A percentile compares a stretch with the other conserved stretches of the same genome.
Evolutionary conservation across 495 filamentous ascomycete genomes (phyloP).

Genomic region (Talaromyces borbonicus): DNA sequence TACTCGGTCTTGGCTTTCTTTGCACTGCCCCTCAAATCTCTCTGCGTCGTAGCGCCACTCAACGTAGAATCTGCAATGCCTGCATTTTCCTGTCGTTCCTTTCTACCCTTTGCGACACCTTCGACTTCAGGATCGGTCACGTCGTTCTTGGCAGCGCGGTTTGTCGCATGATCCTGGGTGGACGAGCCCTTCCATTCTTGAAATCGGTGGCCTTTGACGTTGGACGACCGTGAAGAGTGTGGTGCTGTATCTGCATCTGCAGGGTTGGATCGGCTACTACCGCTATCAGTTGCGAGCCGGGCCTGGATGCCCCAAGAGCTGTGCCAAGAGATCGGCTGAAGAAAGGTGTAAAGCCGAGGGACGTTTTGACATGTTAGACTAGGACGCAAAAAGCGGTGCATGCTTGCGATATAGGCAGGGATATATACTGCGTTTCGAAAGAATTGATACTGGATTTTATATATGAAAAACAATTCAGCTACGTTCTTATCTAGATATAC

Average conservation of each 20-base stretch:
- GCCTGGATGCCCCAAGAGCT: conserved; percentile 8
- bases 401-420: too few relatives aligned
- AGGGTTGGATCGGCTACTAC: neutral
- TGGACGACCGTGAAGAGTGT: neutral
- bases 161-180: conserved; percentile 23
- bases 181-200: conserved; percentile 30
- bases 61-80: conserved; percentile 28
- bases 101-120: conserved; percentile 25
- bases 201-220: conserved; percentile 8
- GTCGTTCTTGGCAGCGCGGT: conserved; percentile 33
- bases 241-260: neutral
- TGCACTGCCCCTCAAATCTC: conserved; percentile 32
- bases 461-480: too few relatives aligned
- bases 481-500: neutral
- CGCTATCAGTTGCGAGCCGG: conserved; percentile 11
- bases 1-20: conserved; percentile 50
- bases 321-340: conserved; percentile 9
- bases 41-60: conserved; percentile 32
- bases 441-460: too few relatives aligned
- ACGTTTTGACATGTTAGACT: conserved; percentile 9
- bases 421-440: too few relatives aligned
- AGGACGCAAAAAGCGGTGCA: conserved; percentile 4
- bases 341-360: conserved; percentile 12
- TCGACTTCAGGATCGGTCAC: conserved; percentile 27
- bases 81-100: conserved; percentile 27